Percentiles rank a stretch among this genome's conserved stretches.
These are phyloP conservation scores for Herpetomonas samuelpessoai DNA, from an alignment of 208 protist species.

Conservation along the genomic window DNA sequence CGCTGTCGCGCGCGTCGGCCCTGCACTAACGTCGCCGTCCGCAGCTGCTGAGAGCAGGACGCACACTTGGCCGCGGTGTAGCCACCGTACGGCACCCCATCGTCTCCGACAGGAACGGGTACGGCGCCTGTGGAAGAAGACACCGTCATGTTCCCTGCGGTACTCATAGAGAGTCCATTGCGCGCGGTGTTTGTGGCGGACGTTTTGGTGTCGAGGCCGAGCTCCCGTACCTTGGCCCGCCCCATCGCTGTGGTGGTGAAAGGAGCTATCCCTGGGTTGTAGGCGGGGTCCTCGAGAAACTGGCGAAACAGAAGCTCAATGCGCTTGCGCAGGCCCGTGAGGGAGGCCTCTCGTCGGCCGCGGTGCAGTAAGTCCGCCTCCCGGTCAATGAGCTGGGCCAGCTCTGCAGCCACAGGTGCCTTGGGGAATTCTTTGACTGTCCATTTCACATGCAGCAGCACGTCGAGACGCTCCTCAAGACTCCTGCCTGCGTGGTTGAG, in stretches of 20 bases:
- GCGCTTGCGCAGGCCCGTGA: slow-evolving; percentile 81
- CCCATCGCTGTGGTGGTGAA: slow-evolving; percentile 50
- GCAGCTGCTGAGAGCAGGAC: background rate
- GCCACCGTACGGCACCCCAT: background rate
- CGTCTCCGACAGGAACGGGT: background rate
- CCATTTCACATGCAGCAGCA: slow-evolving; percentile 97
- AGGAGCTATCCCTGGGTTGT: slow-evolving; percentile 92
- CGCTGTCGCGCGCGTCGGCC: background rate
- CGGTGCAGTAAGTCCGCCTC: slow-evolving; percentile 96
- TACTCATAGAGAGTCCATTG: too few relatives aligned
- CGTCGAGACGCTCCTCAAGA: slow-evolving; percentile 82
- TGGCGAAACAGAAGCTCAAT: slow-evolving; percentile 91
- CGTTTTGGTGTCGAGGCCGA: slow-evolving; percentile 3
- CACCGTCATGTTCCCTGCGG: too few relatives aligned
- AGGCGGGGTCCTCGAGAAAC: slow-evolving; percentile 94
- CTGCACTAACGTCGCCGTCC: background rate
- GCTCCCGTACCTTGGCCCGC: slow-evolving; percentile 28
- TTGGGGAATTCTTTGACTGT: slow-evolving; percentile 94
- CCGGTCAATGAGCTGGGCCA: slow-evolving; percentile 96
- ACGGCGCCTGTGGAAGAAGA: background rate
- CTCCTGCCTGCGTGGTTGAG: slow-evolving; percentile 12
- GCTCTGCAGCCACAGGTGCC: slow-evolving; percentile 73
- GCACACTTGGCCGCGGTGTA: background rate
- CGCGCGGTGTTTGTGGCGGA: background rate
- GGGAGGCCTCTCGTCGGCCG: slow-evolving; percentile 66